phyloP scores from a whole-genome alignment of 441 rosid species.

The Raphanus hybrid region DNA sequence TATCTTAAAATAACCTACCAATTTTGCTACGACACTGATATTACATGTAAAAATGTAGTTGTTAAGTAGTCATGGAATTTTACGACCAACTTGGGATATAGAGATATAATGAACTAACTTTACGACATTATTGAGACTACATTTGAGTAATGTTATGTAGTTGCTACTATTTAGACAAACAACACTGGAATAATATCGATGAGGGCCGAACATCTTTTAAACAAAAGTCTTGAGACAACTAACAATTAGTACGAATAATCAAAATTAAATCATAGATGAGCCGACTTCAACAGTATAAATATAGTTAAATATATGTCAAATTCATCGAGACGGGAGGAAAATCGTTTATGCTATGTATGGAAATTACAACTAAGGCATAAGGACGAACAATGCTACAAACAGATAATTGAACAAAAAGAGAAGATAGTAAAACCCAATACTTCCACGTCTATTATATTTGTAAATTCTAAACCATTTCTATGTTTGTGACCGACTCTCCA shows the following conservation, averaged over 20 bases:
- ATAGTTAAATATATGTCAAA: conserved; percentile 25
- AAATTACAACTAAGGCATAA: conserved; percentile 32
- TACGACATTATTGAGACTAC: neutral
- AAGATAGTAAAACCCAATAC: conserved; percentile 22
- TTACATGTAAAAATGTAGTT: neutral
- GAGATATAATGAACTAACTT: neutral
- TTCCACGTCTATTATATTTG: conserved; percentile 27
- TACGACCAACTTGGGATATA: neutral
- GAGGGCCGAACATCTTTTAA: conserved; percentile 4
- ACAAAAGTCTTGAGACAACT: neutral
- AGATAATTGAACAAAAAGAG: neutral
- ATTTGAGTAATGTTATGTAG: neutral
- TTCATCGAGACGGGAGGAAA: conserved; percentile 36
- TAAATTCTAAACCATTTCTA: conserved; percentile 30
- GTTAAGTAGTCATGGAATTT: neutral
- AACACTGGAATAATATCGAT: neutral
- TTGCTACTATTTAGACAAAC: neutral
- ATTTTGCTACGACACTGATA: neutral
- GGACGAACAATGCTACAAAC: conserved; percentile 13
- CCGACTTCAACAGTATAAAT: conserved; percentile 17
- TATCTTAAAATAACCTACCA: neutral
- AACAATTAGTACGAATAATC: neutral
- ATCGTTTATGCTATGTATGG: conserved; percentile 23
- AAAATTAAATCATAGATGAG: conserved; percentile 6
- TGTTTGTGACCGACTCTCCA: conserved; percentile 70